Conservation (phyloP, 2,329 filamentous ascomycete genomes). For the Cladosporium oxysporum region DNA sequence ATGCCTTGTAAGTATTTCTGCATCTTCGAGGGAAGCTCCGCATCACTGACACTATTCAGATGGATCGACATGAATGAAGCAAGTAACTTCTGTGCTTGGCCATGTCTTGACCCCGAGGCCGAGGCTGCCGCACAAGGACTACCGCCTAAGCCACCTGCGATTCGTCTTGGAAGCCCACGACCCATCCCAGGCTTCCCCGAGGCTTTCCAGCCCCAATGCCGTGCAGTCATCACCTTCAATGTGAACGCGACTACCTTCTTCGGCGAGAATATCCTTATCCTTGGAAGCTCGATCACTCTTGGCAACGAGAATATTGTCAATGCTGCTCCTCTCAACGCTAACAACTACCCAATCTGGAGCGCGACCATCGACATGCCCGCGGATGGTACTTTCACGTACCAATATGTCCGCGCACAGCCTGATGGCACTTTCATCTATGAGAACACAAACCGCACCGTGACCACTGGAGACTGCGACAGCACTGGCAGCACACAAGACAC, state of each 20-base stretch:
- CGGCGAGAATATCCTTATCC: slow-evolving; percentile 40
- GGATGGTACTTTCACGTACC: slow-evolving; percentile 35
- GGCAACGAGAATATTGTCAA: slow-evolving; percentile 32
- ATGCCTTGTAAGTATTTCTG: slow-evolving; percentile 60
- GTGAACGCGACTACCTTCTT: slow-evolving; percentile 38
- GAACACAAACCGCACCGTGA: slow-evolving; percentile 34
- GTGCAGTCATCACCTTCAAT: slow-evolving; percentile 36
- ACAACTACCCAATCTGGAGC: slow-evolving; percentile 40
- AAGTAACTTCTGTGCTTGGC: slow-evolving; percentile 54
- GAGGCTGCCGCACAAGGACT: slow-evolving; percentile 45
- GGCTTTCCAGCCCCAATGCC: slow-evolving; percentile 62
- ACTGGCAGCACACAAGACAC: slow-evolving; percentile 30
- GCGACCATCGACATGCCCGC: slow-evolving; percentile 36
- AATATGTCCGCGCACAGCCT: slow-evolving; percentile 36
- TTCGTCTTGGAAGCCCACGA: slow-evolving; percentile 62
- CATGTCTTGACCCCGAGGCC: slow-evolving; percentile 40
- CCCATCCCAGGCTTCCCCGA: slow-evolving; percentile 68
- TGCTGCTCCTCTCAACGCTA: slow-evolving; percentile 33
- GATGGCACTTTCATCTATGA: slow-evolving; percentile 39
- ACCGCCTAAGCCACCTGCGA: slow-evolving; percentile 63
- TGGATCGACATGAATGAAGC: slow-evolving; percentile 70
- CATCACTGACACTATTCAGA: slow-evolving; percentile 28
- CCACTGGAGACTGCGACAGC: slow-evolving; percentile 35
- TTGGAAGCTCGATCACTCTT: slow-evolving; percentile 36
- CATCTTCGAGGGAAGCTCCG: slow-evolving; percentile 27